phyloP scores from a whole-genome alignment of 768 basidiomycete genomes.

The Symmetrospora coprosmae region DNA sequence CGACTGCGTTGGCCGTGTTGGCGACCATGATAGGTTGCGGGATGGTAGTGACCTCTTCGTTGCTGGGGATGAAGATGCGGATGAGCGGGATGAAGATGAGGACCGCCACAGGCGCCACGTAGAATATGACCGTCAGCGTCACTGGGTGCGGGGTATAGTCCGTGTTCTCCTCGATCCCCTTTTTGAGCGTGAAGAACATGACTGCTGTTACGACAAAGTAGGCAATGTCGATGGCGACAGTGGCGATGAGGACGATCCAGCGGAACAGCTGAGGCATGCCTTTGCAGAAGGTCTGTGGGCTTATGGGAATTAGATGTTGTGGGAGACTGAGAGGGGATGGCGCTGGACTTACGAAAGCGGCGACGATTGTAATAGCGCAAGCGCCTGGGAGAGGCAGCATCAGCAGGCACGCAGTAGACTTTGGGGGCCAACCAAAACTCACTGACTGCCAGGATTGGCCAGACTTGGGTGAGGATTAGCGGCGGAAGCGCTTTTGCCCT shows the following conservation, averaged over 20 bases:
- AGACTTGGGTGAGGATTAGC: neutral
- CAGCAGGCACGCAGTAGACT: too few relatives aligned
- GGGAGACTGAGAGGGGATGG: neutral
- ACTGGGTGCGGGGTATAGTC: neutral
- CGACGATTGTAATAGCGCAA: slow-evolving; percentile 5
- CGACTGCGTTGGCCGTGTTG: neutral
- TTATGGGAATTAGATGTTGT: neutral
- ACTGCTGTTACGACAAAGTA: neutral
- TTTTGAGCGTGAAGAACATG: neutral
- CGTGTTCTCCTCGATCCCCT: neutral
- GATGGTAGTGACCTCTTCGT: too few relatives aligned
- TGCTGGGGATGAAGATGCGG: neutral
- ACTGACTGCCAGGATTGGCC: slow-evolving; percentile 1
- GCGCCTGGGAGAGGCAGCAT: neutral
- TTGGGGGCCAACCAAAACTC: neutral
- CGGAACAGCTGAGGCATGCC: neutral
- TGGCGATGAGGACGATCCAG: neutral
- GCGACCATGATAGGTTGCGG: neutral
- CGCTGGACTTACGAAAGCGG: slow-evolving; percentile 1
- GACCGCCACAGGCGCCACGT: neutral
- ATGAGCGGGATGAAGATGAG: neutral
- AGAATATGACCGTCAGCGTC: neutral
- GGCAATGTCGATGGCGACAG: neutral
- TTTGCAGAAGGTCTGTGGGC: neutral
- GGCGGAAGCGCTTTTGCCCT: neutral